Percentiles rank a stretch among this genome's conserved stretches.
phyloP scores from a whole-genome alignment of 352 stramenopile species.

The Nothophytophthora sp. region DNA sequence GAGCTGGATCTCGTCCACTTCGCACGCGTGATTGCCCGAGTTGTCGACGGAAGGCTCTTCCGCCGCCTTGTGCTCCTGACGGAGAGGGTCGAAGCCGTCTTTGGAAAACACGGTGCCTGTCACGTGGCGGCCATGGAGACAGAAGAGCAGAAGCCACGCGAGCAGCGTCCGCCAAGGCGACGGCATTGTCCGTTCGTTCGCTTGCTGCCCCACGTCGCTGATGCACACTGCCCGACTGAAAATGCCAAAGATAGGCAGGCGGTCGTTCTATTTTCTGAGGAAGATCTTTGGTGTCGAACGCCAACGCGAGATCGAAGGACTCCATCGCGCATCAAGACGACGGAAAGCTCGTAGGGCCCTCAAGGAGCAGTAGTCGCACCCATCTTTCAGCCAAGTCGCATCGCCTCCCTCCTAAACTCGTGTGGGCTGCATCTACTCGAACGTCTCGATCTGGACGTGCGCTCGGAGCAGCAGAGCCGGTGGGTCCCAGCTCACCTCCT shows the following conservation, averaged over 20 bases:
- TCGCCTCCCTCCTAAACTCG: background rate
- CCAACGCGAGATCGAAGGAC: no score
- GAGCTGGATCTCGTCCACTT: slow-evolving; percentile 70
- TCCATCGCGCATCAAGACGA: no score
- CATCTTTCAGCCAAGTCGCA: background rate
- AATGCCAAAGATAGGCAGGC: no score
- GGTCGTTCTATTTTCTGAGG: slow-evolving; percentile 13
- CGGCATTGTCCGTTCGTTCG: slow-evolving; percentile 4
- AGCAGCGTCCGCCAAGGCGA: slow-evolving; percentile 6
- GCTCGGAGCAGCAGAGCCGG: slow-evolving; percentile 32
- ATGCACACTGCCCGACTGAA: no score
- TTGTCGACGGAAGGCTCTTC: slow-evolving; percentile 11
- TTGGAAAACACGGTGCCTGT: slow-evolving; percentile 9
- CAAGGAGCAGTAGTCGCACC: no score
- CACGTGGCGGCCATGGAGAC: background rate
- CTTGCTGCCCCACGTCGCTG: no score
- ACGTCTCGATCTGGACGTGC: slow-evolving; percentile 29
- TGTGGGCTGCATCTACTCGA: slow-evolving; percentile 5
- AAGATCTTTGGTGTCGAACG: slow-evolving; percentile 2
- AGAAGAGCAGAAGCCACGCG: slow-evolving; percentile 4
- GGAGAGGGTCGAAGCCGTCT: slow-evolving; percentile 6
- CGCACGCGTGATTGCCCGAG: slow-evolving; percentile 23
- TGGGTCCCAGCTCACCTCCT: slow-evolving; percentile 62
- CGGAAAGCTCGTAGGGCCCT: no score
- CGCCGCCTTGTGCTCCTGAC: background rate